Evolutionary conservation across 495 filamentous ascomycete species (phyloP).

Genomic region (Penicillium canariense): DNA sequence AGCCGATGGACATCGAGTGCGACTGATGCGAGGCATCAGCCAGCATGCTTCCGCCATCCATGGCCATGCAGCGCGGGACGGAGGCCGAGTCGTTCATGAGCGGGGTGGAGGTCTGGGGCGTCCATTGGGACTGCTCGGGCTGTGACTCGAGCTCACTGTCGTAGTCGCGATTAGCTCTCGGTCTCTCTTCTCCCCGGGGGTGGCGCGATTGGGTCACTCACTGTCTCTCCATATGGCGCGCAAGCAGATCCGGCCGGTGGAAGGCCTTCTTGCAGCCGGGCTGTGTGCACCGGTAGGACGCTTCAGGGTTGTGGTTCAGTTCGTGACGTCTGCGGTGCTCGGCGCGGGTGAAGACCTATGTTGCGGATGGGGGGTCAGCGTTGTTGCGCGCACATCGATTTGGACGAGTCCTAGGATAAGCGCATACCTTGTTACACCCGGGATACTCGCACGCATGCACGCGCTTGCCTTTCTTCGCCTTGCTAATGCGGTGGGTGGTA

Average conservation of each 20-base stretch:
- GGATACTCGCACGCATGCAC: constrained; percentile 68
- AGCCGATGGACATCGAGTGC: constrained; percentile 46
- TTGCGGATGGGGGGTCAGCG: constrained; percentile 15
- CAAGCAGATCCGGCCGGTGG: constrained; percentile 73
- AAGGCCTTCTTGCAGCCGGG: constrained; percentile 75
- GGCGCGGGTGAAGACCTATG: constrained; percentile 75
- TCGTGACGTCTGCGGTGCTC: constrained; percentile 86
- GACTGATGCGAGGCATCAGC: constrained; percentile 29
- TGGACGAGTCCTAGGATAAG: not conserved
- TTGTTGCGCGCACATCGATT: not conserved
- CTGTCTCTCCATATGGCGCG: constrained; percentile 81
- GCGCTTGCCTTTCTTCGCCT: constrained; percentile 78
- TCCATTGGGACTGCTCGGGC: constrained; percentile 36
- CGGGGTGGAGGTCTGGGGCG: constrained; percentile 23
- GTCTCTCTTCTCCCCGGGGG: not conserved
- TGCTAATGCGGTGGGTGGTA: constrained; percentile 75
- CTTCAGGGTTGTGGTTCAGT: constrained; percentile 73
- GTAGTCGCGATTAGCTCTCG: constrained; percentile 9
- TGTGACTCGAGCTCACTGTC: constrained; percentile 43
- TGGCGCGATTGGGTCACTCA: constrained; percentile 43
- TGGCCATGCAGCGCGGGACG: constrained; percentile 30
- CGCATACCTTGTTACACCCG: constrained; percentile 61
- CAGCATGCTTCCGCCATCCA: constrained; percentile 29
- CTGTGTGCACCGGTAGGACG: constrained; percentile 64
- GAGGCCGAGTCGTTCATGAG: constrained; percentile 24